Base-by-base conservation (phyloP, 1,284 basidiomycete species). In the Porodaedalea pini region DNA sequence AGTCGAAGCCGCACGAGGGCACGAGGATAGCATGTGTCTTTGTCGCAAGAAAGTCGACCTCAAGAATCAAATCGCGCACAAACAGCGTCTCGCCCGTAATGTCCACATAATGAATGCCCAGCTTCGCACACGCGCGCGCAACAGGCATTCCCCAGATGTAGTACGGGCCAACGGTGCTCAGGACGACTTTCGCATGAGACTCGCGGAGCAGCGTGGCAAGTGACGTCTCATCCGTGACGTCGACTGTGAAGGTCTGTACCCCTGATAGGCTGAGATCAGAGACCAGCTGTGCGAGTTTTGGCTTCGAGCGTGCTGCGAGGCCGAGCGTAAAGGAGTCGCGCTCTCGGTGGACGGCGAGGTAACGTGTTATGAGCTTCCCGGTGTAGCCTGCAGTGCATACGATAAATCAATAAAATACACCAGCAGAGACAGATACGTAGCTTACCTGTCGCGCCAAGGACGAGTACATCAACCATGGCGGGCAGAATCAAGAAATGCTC, bases 1-100 rank as follows among this genome's bases (percentile, higher is more conserved):
- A 86, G 69, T 92, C 90, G 61, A 88, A 80, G 0, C 86, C 90
- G 59, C 82, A 87, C 2, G 80, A 75, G 10, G 85, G 86, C 6
- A 92, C 76, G 60, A 94, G 85, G 60, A 86, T 78, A 1, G 88
- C 73, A 17, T 80, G 78, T 0, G 81, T 86, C 67, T 84, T 81
- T 15, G 76, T 78, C 0, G 90, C 90, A 3, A 76, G 66, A 63
- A 79, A 85, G 70, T 92, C 85, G 64, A 78, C 74, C 75, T 80
- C 66, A 3, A 72, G 64, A 52, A 88, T 77, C 57, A 86, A 77
- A 31, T 78, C 72, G 45, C 65, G 71, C 34, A 85, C 72, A 75
- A 79, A 85, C 32, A 70, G 71, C 0, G 72, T 68, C 70, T 88
- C 87, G 34, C 82, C 79, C 2, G 75, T 74, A 19, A 87, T 73